Evolutionary conservation across 2,329 filamentous ascomycete species (phyloP), one percentile per base, ranked within the genome.

Genomic region (Emmonsiellopsis sp.): DNA sequence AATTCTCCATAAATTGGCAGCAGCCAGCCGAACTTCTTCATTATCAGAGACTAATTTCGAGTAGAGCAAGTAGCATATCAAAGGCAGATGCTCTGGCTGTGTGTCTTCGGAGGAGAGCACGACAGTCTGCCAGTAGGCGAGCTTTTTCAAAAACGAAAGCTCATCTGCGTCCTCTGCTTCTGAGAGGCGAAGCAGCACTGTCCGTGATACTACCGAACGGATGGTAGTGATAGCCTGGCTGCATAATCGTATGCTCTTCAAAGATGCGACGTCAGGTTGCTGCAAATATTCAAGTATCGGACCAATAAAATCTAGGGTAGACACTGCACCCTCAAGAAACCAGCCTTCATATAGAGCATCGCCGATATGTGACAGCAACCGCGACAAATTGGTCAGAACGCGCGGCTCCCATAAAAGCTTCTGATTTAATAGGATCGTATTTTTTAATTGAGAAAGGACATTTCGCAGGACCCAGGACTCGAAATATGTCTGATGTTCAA

Each of bases 341-440:
- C 91, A 96, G 13, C 93, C 93, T 70, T 97, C 93, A 60, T 93
- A 96, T 10, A 95, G 85, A 5, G 89, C 88, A 67, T 98, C 93
- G 0, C 86, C 82, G 66, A 97, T 80, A 64, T 97, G 89, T 2
- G 81, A 75, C 34, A 85, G 83, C 58, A 96, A 86, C 10, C 90
- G 82, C 0, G 87, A 85, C 64, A 98, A 77, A 60, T 98, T 98
- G 3, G 86, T 92, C 49, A 98, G 75, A 1, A 94, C 81, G 56
- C 86, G 84, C 1, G 93, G 88, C 65, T 97, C 91, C 53, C 82
- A 81, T 1, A 97, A 76, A 0, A 85, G 73, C 53, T 84, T 83
- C 62, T 87, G 83, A 58, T 91, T 81, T 1, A 85, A 71, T 56
- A 88, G 82, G 7, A 97, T 78, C 20, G 82, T 77, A 54, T 80